These are phyloP conservation scores for Wickerhamiella dianesei DNA, from an alignment of 805 yeast genomes.

Conservation along the genomic window DNA sequence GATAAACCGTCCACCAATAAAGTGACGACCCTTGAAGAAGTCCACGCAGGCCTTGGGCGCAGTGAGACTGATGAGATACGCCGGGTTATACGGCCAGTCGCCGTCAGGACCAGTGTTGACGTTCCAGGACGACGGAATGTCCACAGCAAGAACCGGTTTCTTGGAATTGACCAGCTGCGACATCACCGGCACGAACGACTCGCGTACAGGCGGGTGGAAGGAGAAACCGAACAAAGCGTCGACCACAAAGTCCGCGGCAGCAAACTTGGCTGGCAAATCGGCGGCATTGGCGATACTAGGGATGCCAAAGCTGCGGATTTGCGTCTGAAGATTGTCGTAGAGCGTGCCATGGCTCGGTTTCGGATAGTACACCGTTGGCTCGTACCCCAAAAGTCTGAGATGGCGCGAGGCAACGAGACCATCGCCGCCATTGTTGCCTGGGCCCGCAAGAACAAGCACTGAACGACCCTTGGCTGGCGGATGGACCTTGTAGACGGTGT, in stretches of 20 bases:
- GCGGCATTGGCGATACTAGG: constrained; percentile 32
- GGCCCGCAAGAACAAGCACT: constrained; percentile 72
- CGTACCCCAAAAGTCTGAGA: constrained; percentile 62
- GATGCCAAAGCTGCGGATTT: constrained; percentile 52
- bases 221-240: constrained; percentile 92
- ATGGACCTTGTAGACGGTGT: constrained; percentile 55
- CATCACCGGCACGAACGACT: constrained; percentile 49
- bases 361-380: constrained; percentile 71
- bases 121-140: constrained; percentile 95
- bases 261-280: constrained; percentile 27
- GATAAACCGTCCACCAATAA: constrained; percentile 83
- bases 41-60: constrained; percentile 86
- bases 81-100: constrained; percentile 38
- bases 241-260: constrained; percentile 37
- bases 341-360: constrained; percentile 45
- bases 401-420: constrained; percentile 95
- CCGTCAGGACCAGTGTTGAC: constrained; percentile 69
- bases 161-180: constrained; percentile 28
- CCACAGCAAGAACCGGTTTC: constrained; percentile 65
- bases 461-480: constrained; percentile 36
- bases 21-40: constrained; percentile 46
- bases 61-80: constrained; percentile 65
- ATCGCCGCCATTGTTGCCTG: constrained; percentile 94
- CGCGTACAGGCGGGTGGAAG: constrained; percentile 74
- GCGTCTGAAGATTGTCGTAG: constrained; percentile 48